These are phyloP conservation scores for Oryza meyeriana DNA, from an alignment of 176 grass and related monocot genomes.

Conservation along the genomic window DNA sequence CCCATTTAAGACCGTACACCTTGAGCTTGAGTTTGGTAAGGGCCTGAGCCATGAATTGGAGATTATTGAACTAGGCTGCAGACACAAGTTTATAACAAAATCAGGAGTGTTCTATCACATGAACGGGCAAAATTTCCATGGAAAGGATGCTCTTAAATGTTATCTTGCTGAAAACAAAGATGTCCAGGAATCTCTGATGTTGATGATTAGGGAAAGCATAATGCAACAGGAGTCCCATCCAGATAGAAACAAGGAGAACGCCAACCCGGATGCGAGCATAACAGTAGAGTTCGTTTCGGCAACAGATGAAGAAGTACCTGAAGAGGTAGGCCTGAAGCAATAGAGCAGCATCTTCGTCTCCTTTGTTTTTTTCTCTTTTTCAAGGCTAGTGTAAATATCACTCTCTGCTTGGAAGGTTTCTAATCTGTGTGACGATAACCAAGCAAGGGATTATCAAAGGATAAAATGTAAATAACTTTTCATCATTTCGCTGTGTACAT, in stretches of 20 bases:
- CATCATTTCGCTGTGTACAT: neutral
- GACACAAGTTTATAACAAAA: conserved; percentile 55
- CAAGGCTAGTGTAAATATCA: neutral
- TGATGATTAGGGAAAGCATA: conserved; percentile 35
- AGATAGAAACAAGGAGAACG: conserved; percentile 23
- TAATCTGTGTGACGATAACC: neutral
- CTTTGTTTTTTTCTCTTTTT: too few species aligned
- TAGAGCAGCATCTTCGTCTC: neutral
- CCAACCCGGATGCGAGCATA: neutral
- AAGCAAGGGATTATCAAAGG: neutral
- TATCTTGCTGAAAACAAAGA: conserved; percentile 46
- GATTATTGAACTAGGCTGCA: conserved; percentile 51
- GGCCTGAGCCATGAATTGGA: conserved; percentile 52
- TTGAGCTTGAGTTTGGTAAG: conserved; percentile 77
- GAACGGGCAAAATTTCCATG: conserved; percentile 40
- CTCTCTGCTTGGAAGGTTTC: neutral
- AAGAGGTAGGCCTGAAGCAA: conserved; percentile 1
- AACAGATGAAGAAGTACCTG: conserved; percentile 18
- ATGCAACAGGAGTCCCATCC: neutral
- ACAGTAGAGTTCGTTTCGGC: conserved; percentile 1
- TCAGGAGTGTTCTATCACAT: conserved; percentile 42
- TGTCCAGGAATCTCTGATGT: conserved; percentile 39
- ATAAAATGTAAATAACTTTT: neutral
- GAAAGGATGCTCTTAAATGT: conserved; percentile 54
- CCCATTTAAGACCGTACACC: conserved; percentile 51